A percentile compares a stretch with the other conserved stretches of the same genome.
Conservation (phyloP, 306 rosid species). For the Cucurbita argyrosperma region DNA sequence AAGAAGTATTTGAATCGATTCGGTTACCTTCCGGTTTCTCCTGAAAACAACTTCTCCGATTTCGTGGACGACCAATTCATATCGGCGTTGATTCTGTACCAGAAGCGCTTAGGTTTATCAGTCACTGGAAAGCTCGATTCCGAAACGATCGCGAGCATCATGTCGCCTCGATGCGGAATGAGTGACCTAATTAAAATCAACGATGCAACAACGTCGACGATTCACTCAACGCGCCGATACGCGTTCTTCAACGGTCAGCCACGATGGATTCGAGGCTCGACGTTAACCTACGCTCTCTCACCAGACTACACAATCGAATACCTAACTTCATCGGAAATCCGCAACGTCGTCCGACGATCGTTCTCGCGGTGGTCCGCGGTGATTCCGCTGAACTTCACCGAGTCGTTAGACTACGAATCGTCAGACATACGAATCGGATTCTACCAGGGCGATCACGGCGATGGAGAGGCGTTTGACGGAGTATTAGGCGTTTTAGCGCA, state of each 20-base stretch:
- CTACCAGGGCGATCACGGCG: conserved; percentile 69
- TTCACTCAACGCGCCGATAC: conserved; percentile 34
- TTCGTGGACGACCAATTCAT: conserved; percentile 42
- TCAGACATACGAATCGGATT: conserved; percentile 78
- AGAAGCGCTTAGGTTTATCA: conserved; percentile 46
- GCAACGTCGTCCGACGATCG: conserved; percentile 30
- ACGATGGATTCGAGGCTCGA: conserved; percentile 43
- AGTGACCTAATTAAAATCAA: conserved; percentile 21
- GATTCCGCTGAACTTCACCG: conserved; percentile 65
- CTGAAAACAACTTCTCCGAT: conserved; percentile 34
- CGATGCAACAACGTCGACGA: background rate
- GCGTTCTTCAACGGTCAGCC: conserved; percentile 71
- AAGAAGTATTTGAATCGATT: conserved; percentile 67
- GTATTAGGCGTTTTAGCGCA: conserved; percentile 74
- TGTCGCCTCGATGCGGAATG: conserved; percentile 79
- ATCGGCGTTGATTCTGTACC: conserved; percentile 55
- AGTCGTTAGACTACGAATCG: conserved; percentile 20
- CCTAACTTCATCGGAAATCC: conserved; percentile 33
- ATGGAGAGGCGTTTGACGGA: conserved; percentile 87
- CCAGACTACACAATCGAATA: conserved; percentile 30
- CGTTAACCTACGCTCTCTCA: conserved; percentile 52
- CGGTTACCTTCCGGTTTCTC: conserved; percentile 50
- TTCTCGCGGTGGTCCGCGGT: conserved; percentile 74
- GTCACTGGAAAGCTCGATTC: conserved; percentile 63
- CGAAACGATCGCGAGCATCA: conserved; percentile 43